Base-by-base conservation (phyloP, 2,329 filamentous ascomycete species). In the Didymella lethalis region DNA sequence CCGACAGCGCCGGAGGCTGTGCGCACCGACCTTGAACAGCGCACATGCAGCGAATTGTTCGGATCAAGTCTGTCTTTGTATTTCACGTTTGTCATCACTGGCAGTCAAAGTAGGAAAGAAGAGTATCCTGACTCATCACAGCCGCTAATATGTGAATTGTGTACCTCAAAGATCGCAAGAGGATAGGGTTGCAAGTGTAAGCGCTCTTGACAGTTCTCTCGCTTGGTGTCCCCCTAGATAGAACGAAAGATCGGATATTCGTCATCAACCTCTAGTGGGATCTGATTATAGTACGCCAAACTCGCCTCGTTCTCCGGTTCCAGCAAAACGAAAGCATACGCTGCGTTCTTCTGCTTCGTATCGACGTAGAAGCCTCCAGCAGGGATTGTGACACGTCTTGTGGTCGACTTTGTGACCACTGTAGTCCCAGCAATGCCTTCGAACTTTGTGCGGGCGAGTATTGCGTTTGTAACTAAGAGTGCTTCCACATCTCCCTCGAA, bases 281-380 rank as follows among this genome's bases (percentile, higher is more conserved):
- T 56, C 31, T 64, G 62, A 49, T 65, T 67, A 41, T 69, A 71
- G 18, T 55, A 59, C 4, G 62, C 69, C 49, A 63, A 64, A 50
- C 61, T 66, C 45, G 66, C 65, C 41, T 65, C 61, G 26, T 63
- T 67, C 64, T 70, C 69, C n/a, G 69, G 69, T 56, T 71, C 66
- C 25, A 71, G 45, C 12, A 64, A 54, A 26, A 64, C 61, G 57
- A 70, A 69, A 10, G 67, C 64, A 62, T 67, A 63, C 16, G 62
- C 67, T 18, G 66, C 67, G 48, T 70, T 70, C 61, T 65, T 66
- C 57, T 70, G 68, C 57, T 58, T 62, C 4, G 66, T 69, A 43
- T 63, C 62, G 26, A 71, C 62, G 36, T 61, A 59, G 41, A 63
- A 70, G 2, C 62, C 67, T 0, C 67, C 68, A 4, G 54, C 58